Conservation (phyloP, 768 basidiomycete genomes). For the Collybiopsis confluens region DNA sequence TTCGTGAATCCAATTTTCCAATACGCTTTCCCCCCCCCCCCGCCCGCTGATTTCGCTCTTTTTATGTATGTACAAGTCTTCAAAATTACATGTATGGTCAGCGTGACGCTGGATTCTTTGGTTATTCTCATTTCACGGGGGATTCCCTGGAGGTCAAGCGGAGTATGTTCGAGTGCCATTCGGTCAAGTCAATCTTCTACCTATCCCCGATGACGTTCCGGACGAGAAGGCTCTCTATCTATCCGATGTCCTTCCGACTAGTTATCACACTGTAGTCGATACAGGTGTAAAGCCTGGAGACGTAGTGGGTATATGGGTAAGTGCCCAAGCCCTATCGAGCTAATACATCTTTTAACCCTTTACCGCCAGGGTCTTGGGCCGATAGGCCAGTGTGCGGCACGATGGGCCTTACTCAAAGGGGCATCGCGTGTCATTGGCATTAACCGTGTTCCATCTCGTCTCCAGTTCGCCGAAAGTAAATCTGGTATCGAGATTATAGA, state of each 20-base stretch:
- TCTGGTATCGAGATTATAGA: slow-evolving; percentile 54
- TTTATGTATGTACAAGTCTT: slow-evolving; percentile 34
- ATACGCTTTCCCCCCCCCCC: background rate
- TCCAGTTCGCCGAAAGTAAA: slow-evolving; percentile 38
- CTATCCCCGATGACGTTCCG: slow-evolving; percentile 59
- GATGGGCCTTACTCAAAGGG: slow-evolving; percentile 64
- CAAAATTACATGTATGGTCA: slow-evolving; percentile 61
- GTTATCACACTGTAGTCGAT: slow-evolving; percentile 71
- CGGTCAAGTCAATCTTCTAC: slow-evolving; percentile 68
- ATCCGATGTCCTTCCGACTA: slow-evolving; percentile 64
- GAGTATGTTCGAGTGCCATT: slow-evolving; percentile 72
- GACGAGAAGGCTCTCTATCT: slow-evolving; percentile 59
- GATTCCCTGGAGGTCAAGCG: slow-evolving; percentile 71
- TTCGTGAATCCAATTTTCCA: slow-evolving; percentile 33
- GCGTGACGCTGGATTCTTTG: slow-evolving; percentile 67
- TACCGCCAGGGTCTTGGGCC: slow-evolving; percentile 1
- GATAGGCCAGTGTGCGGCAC: slow-evolving; percentile 51
- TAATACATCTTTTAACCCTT: background rate
- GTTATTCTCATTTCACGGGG: slow-evolving; percentile 68
- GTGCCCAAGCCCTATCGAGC: slow-evolving; percentile 12
- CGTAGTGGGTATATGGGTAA: slow-evolving; percentile 63
- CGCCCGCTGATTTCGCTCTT: background rate
- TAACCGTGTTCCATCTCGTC: slow-evolving; percentile 51
- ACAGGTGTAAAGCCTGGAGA: slow-evolving; percentile 72
- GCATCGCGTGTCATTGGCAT: slow-evolving; percentile 69